Conservation (phyloP, 768 basidiomycete species). For the Auricularia sp. region DNA sequence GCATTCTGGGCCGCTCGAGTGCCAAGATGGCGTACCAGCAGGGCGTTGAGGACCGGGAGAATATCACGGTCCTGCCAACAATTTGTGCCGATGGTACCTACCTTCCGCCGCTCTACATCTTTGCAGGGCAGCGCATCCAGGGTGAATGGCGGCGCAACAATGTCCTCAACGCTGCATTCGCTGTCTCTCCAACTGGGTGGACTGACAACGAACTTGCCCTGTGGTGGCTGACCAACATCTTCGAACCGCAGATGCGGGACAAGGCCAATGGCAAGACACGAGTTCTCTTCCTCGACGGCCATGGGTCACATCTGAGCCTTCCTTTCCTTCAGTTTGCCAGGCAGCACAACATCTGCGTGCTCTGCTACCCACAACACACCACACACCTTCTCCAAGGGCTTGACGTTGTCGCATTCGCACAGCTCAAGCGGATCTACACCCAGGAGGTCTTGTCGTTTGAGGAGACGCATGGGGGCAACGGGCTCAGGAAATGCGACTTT, state of each 20-base stretch:
- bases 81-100: conserved; percentile 14
- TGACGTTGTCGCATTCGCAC: conserved; percentile 29
- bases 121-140: conserved; percentile 7
- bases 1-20: not conserved
- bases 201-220: conserved; percentile 26
- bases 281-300: conserved; percentile 30
- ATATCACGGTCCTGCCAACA: conserved; percentile 9
- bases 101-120: conserved; percentile 10
- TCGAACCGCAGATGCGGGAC: conserved; percentile 19
- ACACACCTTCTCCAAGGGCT: conserved; percentile 28
- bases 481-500: not conserved
- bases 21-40: conserved; percentile 2
- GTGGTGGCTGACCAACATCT: conserved; percentile 26
- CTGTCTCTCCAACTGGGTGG: conserved; percentile 29
- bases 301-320: conserved; percentile 26
- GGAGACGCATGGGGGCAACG: not conserved
- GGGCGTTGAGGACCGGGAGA: conserved; percentile 7
- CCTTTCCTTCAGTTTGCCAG: conserved; percentile 22
- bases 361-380: conserved; percentile 29
- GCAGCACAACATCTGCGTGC: conserved; percentile 20
- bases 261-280: conserved; percentile 13
- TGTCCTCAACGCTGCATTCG: conserved; percentile 16
- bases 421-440: conserved; percentile 12
- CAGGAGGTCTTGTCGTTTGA: not conserved
- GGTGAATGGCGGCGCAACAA: conserved; percentile 5